Conservation (phyloP, 2,329 filamentous ascomycete species). For the Beauveria caledonica region DNA sequence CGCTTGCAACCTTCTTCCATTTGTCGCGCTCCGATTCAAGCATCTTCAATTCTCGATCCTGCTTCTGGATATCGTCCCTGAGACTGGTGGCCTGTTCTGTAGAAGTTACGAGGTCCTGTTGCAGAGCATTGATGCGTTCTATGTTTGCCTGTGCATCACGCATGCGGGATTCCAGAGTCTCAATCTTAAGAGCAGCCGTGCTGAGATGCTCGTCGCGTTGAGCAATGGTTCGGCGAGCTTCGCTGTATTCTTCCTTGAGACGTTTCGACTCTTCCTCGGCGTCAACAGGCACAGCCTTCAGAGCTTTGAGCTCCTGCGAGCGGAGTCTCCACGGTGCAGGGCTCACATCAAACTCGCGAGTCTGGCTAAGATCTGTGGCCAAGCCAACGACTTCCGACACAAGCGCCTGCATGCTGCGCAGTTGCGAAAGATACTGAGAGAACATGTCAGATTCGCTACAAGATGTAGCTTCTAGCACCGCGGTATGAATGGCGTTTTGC, state of each 20-base stretch:
- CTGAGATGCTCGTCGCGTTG: slow-evolving; percentile 76
- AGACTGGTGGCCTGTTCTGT: slow-evolving; percentile 44
- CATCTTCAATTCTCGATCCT: slow-evolving; percentile 56
- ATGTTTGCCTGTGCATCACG: slow-evolving; percentile 74
- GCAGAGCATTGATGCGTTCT: slow-evolving; percentile 57
- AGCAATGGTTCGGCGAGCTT: slow-evolving; percentile 63
- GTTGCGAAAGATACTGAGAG: slow-evolving; percentile 56
- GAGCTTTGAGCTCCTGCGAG: slow-evolving; percentile 71
- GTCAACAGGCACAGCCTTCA: slow-evolving; percentile 72
- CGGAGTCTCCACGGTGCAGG: slow-evolving; percentile 77
- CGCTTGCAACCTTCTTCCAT: slow-evolving; percentile 63
- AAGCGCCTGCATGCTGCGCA: slow-evolving; percentile 55
- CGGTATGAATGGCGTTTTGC: slow-evolving; percentile 51
- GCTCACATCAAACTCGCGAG: slow-evolving; percentile 69
- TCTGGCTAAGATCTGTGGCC: slow-evolving; percentile 61
- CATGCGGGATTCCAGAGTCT: slow-evolving; percentile 83
- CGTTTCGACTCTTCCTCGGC: slow-evolving; percentile 77
- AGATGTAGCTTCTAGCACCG: slow-evolving; percentile 38
- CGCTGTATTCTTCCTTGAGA: slow-evolving; percentile 71
- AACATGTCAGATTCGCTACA: slow-evolving; percentile 61
- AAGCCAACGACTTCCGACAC: slow-evolving; percentile 65
- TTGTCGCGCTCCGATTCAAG: slow-evolving; percentile 60
- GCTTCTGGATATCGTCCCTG: slow-evolving; percentile 56
- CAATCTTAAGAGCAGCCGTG: slow-evolving; percentile 84
- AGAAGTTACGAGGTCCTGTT: slow-evolving; percentile 47